Evolutionary conservation across 2,329 filamentous ascomycete species (phyloP), one percentile per base, ranked within the genome.

Genomic region (Pseudogymnoascus sp.): DNA sequence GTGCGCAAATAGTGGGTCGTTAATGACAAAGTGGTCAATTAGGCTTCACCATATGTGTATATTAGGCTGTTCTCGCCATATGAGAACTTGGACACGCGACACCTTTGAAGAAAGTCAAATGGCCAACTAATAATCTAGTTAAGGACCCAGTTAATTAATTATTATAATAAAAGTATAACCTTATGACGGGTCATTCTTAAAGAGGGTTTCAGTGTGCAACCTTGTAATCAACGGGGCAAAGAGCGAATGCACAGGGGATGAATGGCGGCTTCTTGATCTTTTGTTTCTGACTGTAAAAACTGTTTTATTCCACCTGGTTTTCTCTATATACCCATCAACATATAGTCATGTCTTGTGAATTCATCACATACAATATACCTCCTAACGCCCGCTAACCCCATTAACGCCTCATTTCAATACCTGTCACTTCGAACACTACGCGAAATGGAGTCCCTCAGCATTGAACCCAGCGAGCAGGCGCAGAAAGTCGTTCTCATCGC

Each of bases 401-500:
- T 29, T 15, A 54, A 54, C 47, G 47, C 47, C 29, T 33, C 47
- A 54, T 54, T 54, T 33, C 5, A 47, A 54, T 29, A 50, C 8
- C 15, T 29, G 26, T 33, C 47, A 54, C 44, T 8, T 31, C 26
- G 9, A 39, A 39, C 35, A 2, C 39, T 58, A 92, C 64, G 84
- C 88, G 73, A 97, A 97, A 77, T 97, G 93, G 63, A 97, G 93
- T 29, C 91, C 91, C 72, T 96, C 90, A 66, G 90, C 84, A 72
- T 97, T 96, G 74, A 97, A 96, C 1, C 89, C 88, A 67, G 79
- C 81, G 39, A 96, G 75, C 66, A 97, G 74, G 68, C 86, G 87
- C 72, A 99, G 76, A 71, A 97, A 97, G 69, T 96, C 92, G 60
- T 89, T 92, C 76, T 97, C 91, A 70, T 97, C 92, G 70, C 92